Percentiles rank a stretch among this genome's conserved stretches.
Evolutionary conservation across 2,329 filamentous ascomycete species (phyloP).

Genomic region (Verticillium isaacii): DNA sequence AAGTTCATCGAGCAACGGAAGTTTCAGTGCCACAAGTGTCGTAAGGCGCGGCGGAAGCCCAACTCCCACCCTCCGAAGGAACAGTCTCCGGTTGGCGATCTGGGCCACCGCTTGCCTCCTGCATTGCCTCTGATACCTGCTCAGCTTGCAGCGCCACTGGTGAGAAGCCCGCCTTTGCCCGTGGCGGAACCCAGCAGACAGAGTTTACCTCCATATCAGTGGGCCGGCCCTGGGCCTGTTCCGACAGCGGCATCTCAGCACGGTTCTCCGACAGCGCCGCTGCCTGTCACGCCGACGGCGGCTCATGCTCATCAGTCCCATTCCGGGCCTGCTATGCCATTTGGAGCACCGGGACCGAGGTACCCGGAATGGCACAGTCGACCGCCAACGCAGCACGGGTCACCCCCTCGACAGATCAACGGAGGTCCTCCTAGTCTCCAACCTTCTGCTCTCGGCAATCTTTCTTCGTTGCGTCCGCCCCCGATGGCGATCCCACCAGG

Average conservation of each 20-base stretch:
- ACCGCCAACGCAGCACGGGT: slow-evolving; percentile 42
- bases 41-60: slow-evolving; percentile 46
- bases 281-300: slow-evolving; percentile 16
- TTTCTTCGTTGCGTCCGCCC: slow-evolving; percentile 46
- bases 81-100: background rate
- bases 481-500: slow-evolving; percentile 36
- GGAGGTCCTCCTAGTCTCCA: slow-evolving; percentile 32
- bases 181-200: slow-evolving; percentile 12
- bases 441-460: slow-evolving; percentile 23
- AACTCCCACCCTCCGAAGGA: slow-evolving; percentile 19
- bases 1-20: slow-evolving; percentile 56
- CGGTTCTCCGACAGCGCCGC: slow-evolving; percentile 19
- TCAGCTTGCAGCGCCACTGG: slow-evolving; percentile 8
- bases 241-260: slow-evolving; percentile 8
- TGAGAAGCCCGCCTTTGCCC: slow-evolving; percentile 11
- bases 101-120: slow-evolving; percentile 6
- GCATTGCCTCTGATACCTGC: slow-evolving; percentile 20
- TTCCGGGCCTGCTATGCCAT: slow-evolving; percentile 30
- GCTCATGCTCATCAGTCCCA: slow-evolving; percentile 28
- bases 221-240: background rate
- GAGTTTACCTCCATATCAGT: background rate
- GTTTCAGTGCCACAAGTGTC: slow-evolving; percentile 74
- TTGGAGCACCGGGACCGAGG: slow-evolving; percentile 16
- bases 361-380: slow-evolving; percentile 42
- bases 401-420: slow-evolving; percentile 45